Evolutionary conservation across 2,329 filamentous ascomycete species (phyloP), one percentile per base, ranked within the genome.

Genomic region (Botrytis fragariae): DNA sequence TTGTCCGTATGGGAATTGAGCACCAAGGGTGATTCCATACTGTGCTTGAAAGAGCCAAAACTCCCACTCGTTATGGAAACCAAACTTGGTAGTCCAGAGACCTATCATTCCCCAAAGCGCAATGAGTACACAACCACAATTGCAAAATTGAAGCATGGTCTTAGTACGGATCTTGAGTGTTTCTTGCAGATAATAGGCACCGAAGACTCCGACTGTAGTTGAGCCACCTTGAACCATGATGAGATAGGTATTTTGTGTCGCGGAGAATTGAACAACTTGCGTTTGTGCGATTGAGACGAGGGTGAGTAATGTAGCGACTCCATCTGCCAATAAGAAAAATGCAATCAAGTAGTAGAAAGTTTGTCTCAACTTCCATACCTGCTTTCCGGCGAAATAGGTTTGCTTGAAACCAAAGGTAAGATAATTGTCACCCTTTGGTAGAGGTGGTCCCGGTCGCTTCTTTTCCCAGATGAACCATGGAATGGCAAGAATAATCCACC

Each of bases 391-490:
- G 61, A 80, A 80, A 44, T 70, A 80, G 10, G 77, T 77, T 71
- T 81, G 79, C 54, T 79, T 80, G 75, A 78, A 78, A 18, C 79
- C 79, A 63, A 81, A 77, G 3, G 78, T 80, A 4, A 80, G 61
- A 57, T 80, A 80, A 59, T 76, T 79, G 54, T 78, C 77, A 44
- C 77, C 77, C 32, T 74, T 65, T 10, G 79, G 79, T 4, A 81
- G 60, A 54, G 72, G 72, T 45, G 79, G 79, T 14, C 79, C 79
- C 29, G 79, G 79, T 22, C 79, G 78, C 48, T 77, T 79, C 74
- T 81, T 79, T 76, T 81, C 79, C 75, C 75, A 80, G 12, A 81
- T 20, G 51, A 81, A 80, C 79, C 79, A 81, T 16, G 79, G 79
- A 59, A 80, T 79, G 16, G 77, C 79, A 20, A 81, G 72, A 16